Conservation (phyloP, 768 basidiomycete species). For the Lactarius akahatsu region DNA sequence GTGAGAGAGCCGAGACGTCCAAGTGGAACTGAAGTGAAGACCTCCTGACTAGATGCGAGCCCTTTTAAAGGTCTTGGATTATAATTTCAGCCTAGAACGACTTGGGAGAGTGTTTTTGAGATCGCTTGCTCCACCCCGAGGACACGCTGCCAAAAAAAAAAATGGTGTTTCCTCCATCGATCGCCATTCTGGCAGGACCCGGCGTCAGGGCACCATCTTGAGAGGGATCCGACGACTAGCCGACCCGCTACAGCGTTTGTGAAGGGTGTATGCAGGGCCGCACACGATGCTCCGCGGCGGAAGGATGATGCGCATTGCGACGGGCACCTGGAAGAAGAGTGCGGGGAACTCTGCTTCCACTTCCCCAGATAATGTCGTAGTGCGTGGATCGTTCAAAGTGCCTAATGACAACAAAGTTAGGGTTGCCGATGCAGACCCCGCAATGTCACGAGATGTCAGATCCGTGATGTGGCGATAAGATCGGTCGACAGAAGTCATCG, state of each 20-base stretch:
- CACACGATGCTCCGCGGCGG: constrained; percentile 12
- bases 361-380: constrained; percentile 16
- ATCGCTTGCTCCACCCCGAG: constrained; percentile 12
- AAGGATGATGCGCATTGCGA: constrained; percentile 15
- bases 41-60: not conserved
- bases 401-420: not conserved
- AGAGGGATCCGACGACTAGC: constrained; percentile 14
- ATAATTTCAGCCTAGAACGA: constrained; percentile 20
- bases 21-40: constrained; percentile 9
- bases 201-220: constrained; percentile 13
- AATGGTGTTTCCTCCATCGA: constrained; percentile 20
- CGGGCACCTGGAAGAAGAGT: constrained; percentile 15
- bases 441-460: constrained; percentile 22
- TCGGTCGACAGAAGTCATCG: constrained; percentile 6
- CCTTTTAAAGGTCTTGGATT: constrained; percentile 24
- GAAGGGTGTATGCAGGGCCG: constrained; percentile 26
- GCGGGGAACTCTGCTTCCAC: constrained; percentile 23
- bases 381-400: constrained; percentile 5
- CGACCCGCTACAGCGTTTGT: constrained; percentile 23
- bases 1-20: constrained; percentile 6
- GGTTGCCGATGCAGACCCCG: constrained; percentile 1
- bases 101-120: constrained; percentile 6
- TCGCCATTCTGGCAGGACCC: constrained; percentile 20
- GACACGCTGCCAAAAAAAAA: constrained; percentile 16
- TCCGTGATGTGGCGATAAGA: constrained; percentile 29